Evolutionary conservation across 371 early-diverging fungal species (phyloP).

Genomic region (Rhizopus sp.): DNA sequence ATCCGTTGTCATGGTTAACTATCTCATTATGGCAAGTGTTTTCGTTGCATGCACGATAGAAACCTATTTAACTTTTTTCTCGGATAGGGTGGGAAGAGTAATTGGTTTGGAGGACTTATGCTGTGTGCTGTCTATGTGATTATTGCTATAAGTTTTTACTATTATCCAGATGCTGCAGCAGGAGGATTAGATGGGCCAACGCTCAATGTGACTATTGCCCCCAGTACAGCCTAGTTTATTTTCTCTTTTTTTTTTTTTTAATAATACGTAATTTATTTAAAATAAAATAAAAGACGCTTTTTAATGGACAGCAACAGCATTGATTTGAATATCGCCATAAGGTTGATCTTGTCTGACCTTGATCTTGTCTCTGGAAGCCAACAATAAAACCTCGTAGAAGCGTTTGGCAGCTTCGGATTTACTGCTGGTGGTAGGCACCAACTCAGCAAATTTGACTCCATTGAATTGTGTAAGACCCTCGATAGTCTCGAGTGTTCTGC

Average conservation of each 20-base stretch:
- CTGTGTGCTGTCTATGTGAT: slow-evolving; percentile 71
- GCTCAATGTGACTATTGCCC: background rate
- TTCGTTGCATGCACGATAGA: background rate
- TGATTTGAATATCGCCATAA: slow-evolving; percentile 83
- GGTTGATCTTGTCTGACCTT: slow-evolving; percentile 79
- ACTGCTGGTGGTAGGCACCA: slow-evolving; percentile 35
- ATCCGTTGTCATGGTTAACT: slow-evolving; percentile 80
- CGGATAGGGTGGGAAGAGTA: slow-evolving; percentile 65
- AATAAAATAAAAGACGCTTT: background rate
- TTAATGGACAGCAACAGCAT: slow-evolving; percentile 21
- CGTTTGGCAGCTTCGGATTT: slow-evolving; percentile 73
- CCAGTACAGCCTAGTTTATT: background rate
- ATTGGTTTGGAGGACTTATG: slow-evolving; percentile 84
- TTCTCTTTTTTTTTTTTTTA: background rate
- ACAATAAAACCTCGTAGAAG: slow-evolving; percentile 90
- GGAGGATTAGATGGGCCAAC: slow-evolving; percentile 7
- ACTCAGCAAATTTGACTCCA: slow-evolving; percentile 25
- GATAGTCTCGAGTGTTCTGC: slow-evolving; percentile 10
- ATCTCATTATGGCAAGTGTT: slow-evolving; percentile 58
- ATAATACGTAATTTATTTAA: background rate
- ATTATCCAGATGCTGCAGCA: slow-evolving; percentile 51
- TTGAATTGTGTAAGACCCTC: background rate
- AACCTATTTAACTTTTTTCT: slow-evolving; percentile 14
- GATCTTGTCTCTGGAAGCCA: slow-evolving; percentile 85
- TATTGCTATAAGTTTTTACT: slow-evolving; percentile 75